phyloP scores from a whole-genome alignment of 2,329 filamentous ascomycete species.

The Scedosporium dehoogii region DNA sequence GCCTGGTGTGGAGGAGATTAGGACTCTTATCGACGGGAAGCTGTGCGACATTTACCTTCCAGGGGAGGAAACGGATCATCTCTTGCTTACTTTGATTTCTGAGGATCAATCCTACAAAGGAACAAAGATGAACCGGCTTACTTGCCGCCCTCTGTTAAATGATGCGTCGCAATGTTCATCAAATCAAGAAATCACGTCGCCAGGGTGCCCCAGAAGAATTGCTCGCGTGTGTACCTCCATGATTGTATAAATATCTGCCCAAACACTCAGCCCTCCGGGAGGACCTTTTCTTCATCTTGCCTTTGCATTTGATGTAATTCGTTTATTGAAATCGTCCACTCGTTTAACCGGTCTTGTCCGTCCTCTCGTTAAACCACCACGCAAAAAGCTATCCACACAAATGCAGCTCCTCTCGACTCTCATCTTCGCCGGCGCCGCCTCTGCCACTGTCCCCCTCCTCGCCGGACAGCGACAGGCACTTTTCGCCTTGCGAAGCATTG shows the following conservation, averaged over 20 bases:
- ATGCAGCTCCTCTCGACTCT: constrained; percentile 2
- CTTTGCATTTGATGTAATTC: not conserved
- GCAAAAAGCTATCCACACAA: not conserved
- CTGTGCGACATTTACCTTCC: not conserved
- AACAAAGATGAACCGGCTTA: not conserved
- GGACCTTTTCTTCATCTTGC: not conserved
- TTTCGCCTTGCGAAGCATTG: not conserved
- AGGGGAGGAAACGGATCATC: not conserved
- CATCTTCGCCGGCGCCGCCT: not conserved
- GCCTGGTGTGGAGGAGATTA: not conserved
- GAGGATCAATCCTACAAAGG: not conserved
- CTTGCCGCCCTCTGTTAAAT: not conserved
- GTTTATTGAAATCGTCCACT: not conserved
- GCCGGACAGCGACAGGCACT: not conserved
- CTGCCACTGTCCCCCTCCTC: not conserved
- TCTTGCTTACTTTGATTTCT: not conserved
- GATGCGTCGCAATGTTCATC: not conserved
- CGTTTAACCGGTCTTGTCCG: not conserved
- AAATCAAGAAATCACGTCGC: not conserved
- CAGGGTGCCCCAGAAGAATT: not conserved
- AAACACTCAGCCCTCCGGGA: not conserved
- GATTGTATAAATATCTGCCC: not conserved
- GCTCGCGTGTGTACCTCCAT: not conserved
- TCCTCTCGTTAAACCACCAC: not conserved
- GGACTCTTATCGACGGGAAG: not conserved